Base-by-base conservation (phyloP, 495 filamentous ascomycete genomes). In the Aspergillus steynii region DNA sequence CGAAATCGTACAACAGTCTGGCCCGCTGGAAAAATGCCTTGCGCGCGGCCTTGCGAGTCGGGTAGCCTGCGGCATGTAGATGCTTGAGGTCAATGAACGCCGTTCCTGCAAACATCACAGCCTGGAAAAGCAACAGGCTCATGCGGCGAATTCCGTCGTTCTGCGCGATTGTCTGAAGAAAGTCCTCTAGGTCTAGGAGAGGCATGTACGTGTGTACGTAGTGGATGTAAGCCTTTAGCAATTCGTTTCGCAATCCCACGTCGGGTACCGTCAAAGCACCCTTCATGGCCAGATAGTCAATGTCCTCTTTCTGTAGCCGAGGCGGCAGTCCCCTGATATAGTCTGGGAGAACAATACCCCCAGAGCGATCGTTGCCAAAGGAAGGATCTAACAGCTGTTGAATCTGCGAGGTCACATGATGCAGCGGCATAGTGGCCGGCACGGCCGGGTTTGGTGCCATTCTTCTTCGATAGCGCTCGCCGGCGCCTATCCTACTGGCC, bases 131-230 rank as follows among this genome's bases (percentile, higher is more conserved):
- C 58, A 96, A 80, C 61, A 96, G 73, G 73, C 91, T 94, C 65
- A 90, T 86, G 32, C 87, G 89, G 56, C 83, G 79, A 27, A 80
- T 78, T 26, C 88, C 89, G 69, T 91, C 87, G 52, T 82, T 82
- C 57, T 80, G 76, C 45, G 86, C 83, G 57, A 93, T 82, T 49
- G 83, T 85, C 61, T 79, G 72, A 29, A 95, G 69, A 68, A 94
- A 92, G 47, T 91, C 84, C 60, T 88, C 83, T 60, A 92, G 72
- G 62, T 96, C 90, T 53, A 96, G 66, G 29, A 94, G 77, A n/a
- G 92, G 92, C 90, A 95, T 94, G 71, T 89, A 94, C 5, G 91
- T 90, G 67, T 96, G 88, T 6, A 95, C 91, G 72, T 87, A 95
- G 68, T 94, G 88, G 55, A 93, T 80, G 68, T 92, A 94, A 26